Evolutionary conservation across 2,329 filamentous ascomycete genomes (phyloP).

Genomic region (Fusarium longipes): DNA sequence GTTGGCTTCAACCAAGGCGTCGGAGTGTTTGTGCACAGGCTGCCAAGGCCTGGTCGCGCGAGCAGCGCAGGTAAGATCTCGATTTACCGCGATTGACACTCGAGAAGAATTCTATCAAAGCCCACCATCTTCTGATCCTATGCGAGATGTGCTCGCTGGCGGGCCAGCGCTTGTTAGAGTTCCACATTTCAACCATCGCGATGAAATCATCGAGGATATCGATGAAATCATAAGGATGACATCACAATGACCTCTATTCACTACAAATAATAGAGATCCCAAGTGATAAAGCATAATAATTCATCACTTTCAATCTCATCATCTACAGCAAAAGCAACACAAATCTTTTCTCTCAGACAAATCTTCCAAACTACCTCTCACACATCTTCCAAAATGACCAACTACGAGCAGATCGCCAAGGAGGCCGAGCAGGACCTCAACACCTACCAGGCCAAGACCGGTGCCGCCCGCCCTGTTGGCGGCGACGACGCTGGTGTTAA

Average conservation of each 20-base stretch:
- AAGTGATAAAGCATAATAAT: neutral
- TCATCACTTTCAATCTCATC: neutral
- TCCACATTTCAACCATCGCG: slow-evolving; percentile 34
- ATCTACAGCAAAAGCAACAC: neutral
- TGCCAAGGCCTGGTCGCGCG: slow-evolving; percentile 10
- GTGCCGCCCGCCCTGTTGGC: slow-evolving; percentile 53
- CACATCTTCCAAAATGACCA: slow-evolving; percentile 40
- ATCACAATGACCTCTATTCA: slow-evolving; percentile 24
- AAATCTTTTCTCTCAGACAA: neutral
- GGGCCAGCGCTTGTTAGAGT: slow-evolving; percentile 9
- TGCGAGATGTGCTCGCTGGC: neutral
- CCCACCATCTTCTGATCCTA: neutral
- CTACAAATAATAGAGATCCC: slow-evolving; percentile 24
- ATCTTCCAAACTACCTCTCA: neutral
- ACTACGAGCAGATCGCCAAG: slow-evolving; percentile 57
- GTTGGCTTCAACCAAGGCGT: neutral
- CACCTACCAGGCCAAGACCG: slow-evolving; percentile 61
- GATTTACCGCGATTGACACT: slow-evolving; percentile 1
- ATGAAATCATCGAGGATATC: slow-evolving; percentile 43
- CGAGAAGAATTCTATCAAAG: slow-evolving; percentile 6
- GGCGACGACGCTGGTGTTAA: slow-evolving; percentile 58
- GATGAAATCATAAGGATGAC: slow-evolving; percentile 46
- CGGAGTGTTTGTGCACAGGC: slow-evolving; percentile 1
- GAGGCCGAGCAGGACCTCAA: slow-evolving; percentile 62
- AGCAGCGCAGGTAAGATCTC: slow-evolving; percentile 15